Base-by-base conservation (phyloP, 2,329 filamentous ascomycete species). In the Diaporthe batatas region DNA sequence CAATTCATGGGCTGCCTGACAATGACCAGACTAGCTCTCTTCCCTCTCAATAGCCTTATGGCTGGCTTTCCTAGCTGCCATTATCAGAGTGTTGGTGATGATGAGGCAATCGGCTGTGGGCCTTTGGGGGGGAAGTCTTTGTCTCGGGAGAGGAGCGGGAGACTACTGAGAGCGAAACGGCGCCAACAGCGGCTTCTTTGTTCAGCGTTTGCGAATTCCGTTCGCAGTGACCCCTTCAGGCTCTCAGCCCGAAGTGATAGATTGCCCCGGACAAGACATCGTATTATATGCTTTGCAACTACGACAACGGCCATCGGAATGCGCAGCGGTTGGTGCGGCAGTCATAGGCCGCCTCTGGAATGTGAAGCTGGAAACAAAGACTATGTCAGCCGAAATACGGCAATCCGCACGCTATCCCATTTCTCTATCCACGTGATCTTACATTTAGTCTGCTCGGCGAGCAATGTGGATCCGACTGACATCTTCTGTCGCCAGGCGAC, bases 141-240 rank as follows among this genome's bases (percentile, higher is more conserved):
- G 83, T 84, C 81, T 84, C 82, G 82, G 83, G 82, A 83, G 79
- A 82, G 81, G 79, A 80, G 82, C 82, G 82, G 83, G 82, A 83
- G 79, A 82, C 81, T 79, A 80, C 82, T 80, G 80, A 75, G 72
- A 76, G 74, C 74, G 74, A 73, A 68, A 64, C 74, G 72, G 75
- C 64, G 64, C 74, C 75, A 76, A 73, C 75, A 76, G 72, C 73
- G 65, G 74, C 74, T 76, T 78, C 77, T 79, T 80, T 78, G 75
- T 79, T 70, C 76, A 71, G 77, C 79, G 79, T 80, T 80, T 79
- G 78, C 78, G 76, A 67, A 29, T 77, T 79, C 78, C 79, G 78
- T 79, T 78, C 76, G 78, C 77, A 76, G 76, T 76, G 54, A 49
- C 58, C 49, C 49, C 55, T 54, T 57, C 36, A 44, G 21, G 36